phyloP scores from a whole-genome alignment of 371 early-diverging fungal species.

The Actinomortierella wolfii region DNA sequence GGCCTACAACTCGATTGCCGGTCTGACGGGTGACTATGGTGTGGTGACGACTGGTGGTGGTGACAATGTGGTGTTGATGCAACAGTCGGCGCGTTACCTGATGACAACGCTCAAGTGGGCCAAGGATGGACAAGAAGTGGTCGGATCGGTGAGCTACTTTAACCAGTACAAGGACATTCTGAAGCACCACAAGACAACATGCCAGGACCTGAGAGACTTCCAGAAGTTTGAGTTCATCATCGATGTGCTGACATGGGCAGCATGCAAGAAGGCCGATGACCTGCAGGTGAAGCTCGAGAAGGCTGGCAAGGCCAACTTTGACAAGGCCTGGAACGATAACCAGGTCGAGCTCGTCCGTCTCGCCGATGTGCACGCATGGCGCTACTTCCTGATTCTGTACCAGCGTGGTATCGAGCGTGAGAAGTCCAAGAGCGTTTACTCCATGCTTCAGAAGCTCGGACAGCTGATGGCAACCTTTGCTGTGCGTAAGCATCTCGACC shows the following conservation, averaged over 20 bases:
- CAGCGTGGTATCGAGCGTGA: slow-evolving; percentile 23
- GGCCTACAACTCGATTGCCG: slow-evolving; percentile 69
- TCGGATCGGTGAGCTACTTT: slow-evolving; percentile 48
- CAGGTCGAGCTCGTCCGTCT: slow-evolving; percentile 46
- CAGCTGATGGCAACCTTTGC: slow-evolving; percentile 34
- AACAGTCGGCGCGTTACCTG: slow-evolving; percentile 62
- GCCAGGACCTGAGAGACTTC: slow-evolving; percentile 47
- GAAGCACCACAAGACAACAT: slow-evolving; percentile 14
- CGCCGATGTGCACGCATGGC: slow-evolving; percentile 46
- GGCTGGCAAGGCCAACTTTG: slow-evolving; percentile 30
- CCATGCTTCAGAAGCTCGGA: slow-evolving; percentile 42
- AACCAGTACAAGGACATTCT: slow-evolving; percentile 39
- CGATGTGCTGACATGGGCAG: slow-evolving; percentile 46
- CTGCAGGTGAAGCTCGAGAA: slow-evolving; percentile 8
- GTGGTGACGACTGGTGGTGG: slow-evolving; percentile 77
- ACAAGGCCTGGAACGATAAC: slow-evolving; percentile 50
- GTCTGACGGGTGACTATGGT: slow-evolving; percentile 66
- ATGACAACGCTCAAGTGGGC: slow-evolving; percentile 44
- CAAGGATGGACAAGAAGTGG: slow-evolving; percentile 29
- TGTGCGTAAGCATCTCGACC: slow-evolving; percentile 51
- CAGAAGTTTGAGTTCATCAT: slow-evolving; percentile 34
- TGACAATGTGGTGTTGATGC: slow-evolving; percentile 70
- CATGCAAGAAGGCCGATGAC: slow-evolving; percentile 32
- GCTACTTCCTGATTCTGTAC: slow-evolving; percentile 41
- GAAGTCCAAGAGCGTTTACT: slow-evolving; percentile 27